A percentile compares a stretch with the other conserved stretches of the same genome.
Conservation (phyloP, 345 rosid genomes). For the Murraya paniculata region DNA sequence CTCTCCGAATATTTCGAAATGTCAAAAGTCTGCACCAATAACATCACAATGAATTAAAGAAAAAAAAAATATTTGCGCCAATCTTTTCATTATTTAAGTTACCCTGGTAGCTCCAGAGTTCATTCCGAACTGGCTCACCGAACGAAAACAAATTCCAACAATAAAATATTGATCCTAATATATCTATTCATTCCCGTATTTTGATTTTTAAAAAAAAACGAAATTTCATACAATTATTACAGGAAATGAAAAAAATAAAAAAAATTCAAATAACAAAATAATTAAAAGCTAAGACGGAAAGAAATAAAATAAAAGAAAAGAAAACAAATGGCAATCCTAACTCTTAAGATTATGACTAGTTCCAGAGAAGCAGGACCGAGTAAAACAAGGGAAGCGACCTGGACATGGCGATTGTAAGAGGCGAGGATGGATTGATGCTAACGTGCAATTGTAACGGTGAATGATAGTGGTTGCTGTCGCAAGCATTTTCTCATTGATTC, state of each 20-base stretch:
- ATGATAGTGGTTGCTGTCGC: conserved; percentile 7
- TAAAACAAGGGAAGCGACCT: conserved; percentile 28
- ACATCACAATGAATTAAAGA: background rate
- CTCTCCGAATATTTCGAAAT: conserved; percentile 39
- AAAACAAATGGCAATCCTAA: background rate
- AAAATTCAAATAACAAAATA: background rate
- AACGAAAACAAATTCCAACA: background rate
- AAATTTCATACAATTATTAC: too few relatives aligned
- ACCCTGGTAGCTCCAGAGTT: background rate
- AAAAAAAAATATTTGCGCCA: background rate
- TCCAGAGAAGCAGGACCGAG: background rate
- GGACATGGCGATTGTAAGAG: conserved; percentile 47
- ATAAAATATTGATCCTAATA: too few relatives aligned
- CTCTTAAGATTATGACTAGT: background rate
- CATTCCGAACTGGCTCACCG: background rate
- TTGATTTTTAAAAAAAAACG: too few relatives aligned
- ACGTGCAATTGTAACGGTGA: conserved; percentile 8
- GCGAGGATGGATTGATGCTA: conserved; percentile 18
- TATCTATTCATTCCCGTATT: too few relatives aligned
- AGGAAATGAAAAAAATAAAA: background rate
- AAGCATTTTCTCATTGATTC: conserved; percentile 54
- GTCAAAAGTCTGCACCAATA: conserved; percentile 56
- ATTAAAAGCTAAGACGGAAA: background rate
- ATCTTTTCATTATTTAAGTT: background rate
- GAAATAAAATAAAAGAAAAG: background rate